These are phyloP conservation scores for Oropetium thomaeum DNA, from an alignment of 176 grass and related monocot species.

Conservation along the genomic window DNA sequence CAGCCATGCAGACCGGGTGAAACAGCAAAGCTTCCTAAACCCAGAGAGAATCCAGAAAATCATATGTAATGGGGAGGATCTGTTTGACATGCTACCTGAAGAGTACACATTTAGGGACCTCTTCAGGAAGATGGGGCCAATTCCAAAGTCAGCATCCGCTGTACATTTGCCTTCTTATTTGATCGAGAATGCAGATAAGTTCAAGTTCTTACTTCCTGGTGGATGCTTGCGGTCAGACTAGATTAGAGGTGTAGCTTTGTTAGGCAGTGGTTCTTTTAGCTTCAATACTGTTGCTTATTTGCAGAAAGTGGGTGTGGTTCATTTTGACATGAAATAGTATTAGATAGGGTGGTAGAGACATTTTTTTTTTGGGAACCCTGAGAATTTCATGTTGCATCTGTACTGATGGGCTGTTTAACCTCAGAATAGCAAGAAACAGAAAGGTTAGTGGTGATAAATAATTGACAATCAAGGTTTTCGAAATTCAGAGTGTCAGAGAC, in stretches of 20 bases:
- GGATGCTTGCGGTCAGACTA: conserved; percentile 77
- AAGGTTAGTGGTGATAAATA: conserved; percentile 6
- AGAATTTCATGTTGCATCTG: not conserved
- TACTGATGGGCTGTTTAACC: conserved; percentile 5
- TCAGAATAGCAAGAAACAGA: conserved; percentile 15
- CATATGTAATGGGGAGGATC: conserved; percentile 79
- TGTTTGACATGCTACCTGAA: conserved; percentile 97
- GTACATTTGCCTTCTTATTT: conserved; percentile 79
- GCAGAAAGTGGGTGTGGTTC: not conserved
- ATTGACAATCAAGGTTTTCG: no score
- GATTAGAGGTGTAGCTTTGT: conserved; percentile 33
- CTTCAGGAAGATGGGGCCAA: conserved; percentile 80
- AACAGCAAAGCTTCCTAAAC: conserved; percentile 52
- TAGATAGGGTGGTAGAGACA: conserved; percentile 29
- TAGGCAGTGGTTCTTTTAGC: conserved; percentile 41
- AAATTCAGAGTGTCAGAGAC: no score
- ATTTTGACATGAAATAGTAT: conserved; percentile 5
- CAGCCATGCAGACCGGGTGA: conserved; percentile 85
- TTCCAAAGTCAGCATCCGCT: conserved; percentile 65
- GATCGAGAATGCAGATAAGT: conserved; percentile 67
- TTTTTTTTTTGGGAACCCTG: not conserved
- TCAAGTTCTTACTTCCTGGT: conserved; percentile 82
- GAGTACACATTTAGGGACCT: conserved; percentile 87
- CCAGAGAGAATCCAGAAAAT: conserved; percentile 79
- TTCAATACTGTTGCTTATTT: conserved; percentile 33